These are phyloP conservation scores for Ichthyophthirius multifiliis DNA, from an alignment of 169 alveolate genomes.

Conservation along the genomic window DNA sequence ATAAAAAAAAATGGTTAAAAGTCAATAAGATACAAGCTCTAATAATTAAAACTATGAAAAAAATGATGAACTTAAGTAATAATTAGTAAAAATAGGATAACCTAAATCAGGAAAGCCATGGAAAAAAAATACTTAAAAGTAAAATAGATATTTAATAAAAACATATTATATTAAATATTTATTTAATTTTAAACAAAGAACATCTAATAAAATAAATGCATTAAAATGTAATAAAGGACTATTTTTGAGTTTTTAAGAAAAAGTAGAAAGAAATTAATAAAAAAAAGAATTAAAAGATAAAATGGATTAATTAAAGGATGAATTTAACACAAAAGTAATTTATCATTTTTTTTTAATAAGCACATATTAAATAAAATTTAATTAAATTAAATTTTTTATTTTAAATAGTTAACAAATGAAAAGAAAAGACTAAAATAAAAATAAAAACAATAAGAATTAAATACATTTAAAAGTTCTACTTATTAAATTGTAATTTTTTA, in stretches of 20 bases:
- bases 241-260: constrained; percentile 45
- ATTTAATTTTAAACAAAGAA: not conserved
- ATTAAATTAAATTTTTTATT: not conserved
- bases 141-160: not conserved
- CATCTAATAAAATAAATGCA: not conserved
- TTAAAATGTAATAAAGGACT: constrained; percentile 7
- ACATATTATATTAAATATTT: not conserved
- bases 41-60: not conserved
- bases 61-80: not conserved
- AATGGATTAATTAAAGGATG: constrained; percentile 27
- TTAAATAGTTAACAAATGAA: constrained; percentile 31
- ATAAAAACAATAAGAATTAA: constrained; percentile 55
- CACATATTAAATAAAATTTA: not conserved
- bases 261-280: constrained; percentile 18
- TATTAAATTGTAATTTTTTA: constrained; percentile 29
- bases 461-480: constrained; percentile 64
- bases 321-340: constrained; percentile 27
- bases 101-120: constrained; percentile 59
- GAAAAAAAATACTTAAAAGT: constrained; percentile 44
- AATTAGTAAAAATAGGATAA: constrained; percentile 21
- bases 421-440: constrained; percentile 47
- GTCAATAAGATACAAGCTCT: not conserved
- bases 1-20: not conserved
- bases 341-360: not conserved
- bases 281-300: constrained; percentile 41